These are phyloP conservation scores for Parathielavia hyrcaniae DNA, from an alignment of 495 filamentous ascomycete genomes.

Conservation along the genomic window DNA sequence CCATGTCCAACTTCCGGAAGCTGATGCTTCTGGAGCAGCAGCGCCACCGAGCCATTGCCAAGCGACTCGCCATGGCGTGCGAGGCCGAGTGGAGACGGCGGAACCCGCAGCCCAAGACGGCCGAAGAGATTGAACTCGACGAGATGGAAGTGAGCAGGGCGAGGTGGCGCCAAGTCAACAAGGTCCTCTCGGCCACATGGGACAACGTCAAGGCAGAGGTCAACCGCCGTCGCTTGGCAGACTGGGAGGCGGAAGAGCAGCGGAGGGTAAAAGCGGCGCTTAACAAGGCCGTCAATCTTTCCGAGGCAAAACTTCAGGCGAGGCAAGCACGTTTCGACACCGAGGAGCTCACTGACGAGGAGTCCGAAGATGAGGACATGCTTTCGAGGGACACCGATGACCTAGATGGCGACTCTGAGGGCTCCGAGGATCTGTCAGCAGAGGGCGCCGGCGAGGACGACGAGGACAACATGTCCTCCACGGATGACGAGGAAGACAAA, in stretches of 20 bases:
- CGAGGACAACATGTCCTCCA: conserved; percentile 69
- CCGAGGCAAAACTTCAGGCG: conserved; percentile 51
- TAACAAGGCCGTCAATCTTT: conserved; percentile 74
- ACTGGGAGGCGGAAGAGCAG: conserved; percentile 83
- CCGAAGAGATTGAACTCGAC: conserved; percentile 60
- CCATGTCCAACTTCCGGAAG: conserved; percentile 72
- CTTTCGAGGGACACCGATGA: conserved; percentile 40
- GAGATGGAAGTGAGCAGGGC: conserved; percentile 44
- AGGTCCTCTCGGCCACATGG: conserved; percentile 67
- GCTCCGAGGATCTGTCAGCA: conserved; percentile 20
- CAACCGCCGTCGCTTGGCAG: conserved; percentile 61
- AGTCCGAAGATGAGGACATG: conserved; percentile 54
- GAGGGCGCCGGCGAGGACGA: conserved; percentile 50
- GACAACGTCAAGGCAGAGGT: conserved; percentile 71
- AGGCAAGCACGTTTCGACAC: conserved; percentile 41
- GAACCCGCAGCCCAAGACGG: conserved; percentile 64
- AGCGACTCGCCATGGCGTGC: conserved; percentile 55
- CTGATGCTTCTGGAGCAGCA: conserved; percentile 70
- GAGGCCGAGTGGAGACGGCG: conserved; percentile 56
- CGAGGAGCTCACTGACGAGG: conserved; percentile 53
- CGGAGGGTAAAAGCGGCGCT: conserved; percentile 71
- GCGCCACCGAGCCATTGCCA: conserved; percentile 62
- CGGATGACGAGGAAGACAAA: conserved; percentile 53
- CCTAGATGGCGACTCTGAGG: conserved; percentile 6
- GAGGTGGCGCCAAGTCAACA: conserved; percentile 61